phyloP scores from a whole-genome alignment of 2,329 filamentous ascomycete genomes.

The Ophiostoma tasmaniense region DNA sequence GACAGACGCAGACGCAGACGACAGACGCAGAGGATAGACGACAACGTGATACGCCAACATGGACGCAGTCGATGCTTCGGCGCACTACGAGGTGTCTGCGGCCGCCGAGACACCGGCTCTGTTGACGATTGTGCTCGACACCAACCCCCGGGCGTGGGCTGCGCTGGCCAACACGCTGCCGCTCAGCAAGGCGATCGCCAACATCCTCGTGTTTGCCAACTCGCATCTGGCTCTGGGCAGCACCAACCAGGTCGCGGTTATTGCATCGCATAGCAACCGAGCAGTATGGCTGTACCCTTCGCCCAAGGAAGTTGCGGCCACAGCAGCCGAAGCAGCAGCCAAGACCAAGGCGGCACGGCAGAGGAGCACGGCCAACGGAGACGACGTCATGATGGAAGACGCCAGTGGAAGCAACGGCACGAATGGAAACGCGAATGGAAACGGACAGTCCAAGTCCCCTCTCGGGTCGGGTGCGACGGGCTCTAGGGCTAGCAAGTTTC shows the following conservation, averaged over 20 bases:
- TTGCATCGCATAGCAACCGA: conserved; percentile 80
- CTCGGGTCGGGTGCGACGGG: conserved; percentile 16
- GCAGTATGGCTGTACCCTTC: conserved; percentile 84
- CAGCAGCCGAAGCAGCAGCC: conserved; percentile 40
- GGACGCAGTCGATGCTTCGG: conserved; percentile 50
- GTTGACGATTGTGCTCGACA: conserved; percentile 85
- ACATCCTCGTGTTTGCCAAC: conserved; percentile 93
- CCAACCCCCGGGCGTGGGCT: conserved; percentile 87
- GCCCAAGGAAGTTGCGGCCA: conserved; percentile 61
- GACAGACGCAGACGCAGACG: no score
- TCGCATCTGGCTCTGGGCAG: conserved; percentile 92
- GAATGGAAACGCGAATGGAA: conserved; percentile 6
- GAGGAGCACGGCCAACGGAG: conserved; percentile 17
- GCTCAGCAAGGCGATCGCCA: conserved; percentile 73
- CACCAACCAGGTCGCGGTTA: conserved; percentile 82
- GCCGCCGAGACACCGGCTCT: conserved; percentile 64
- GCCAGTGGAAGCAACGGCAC: conserved; percentile 14
- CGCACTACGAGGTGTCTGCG: conserved; percentile 49
- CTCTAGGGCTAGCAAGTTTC: conserved; percentile 74
- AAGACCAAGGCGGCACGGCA: background rate
- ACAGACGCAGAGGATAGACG: background rate
- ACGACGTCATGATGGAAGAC: conserved; percentile 42
- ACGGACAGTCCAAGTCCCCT: conserved; percentile 22
- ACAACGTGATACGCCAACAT: no score
- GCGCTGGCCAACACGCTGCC: conserved; percentile 65